Evolutionary conservation across 495 filamentous ascomycete genomes (phyloP).

Genomic region (Penicillium canariense): DNA sequence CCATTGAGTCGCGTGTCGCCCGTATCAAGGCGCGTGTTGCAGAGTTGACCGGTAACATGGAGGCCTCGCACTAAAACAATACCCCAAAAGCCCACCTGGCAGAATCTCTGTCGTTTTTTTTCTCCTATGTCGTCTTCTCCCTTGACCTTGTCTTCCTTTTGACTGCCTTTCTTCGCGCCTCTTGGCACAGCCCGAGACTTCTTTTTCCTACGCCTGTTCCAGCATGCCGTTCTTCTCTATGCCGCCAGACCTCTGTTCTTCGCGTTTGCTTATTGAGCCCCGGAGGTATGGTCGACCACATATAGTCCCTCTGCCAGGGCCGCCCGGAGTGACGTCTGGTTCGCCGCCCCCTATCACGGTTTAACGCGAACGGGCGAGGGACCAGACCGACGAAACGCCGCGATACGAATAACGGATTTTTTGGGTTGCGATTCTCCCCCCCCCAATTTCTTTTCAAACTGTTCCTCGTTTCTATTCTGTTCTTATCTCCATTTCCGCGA

Average conservation of each 20-base stretch:
- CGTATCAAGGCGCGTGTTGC: conserved; percentile 97
- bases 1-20: conserved; percentile 92
- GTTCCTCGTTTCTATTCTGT: background rate
- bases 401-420: conserved; percentile 23
- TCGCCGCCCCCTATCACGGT: background rate
- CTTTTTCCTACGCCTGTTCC: background rate
- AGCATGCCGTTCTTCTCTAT: conserved; percentile 6
- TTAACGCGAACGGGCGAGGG: background rate
- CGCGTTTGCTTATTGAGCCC: conserved; percentile 18
- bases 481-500: background rate
- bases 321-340: background rate
- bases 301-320: conserved; percentile 1
- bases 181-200: background rate
- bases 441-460: background rate
- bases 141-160: background rate
- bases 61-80: conserved; percentile 35
- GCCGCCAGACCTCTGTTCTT: conserved; percentile 16
- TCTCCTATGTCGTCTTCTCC: conserved; percentile 15
- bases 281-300: background rate
- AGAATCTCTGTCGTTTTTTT: conserved; percentile 7
- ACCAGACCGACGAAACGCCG: conserved; percentile 17
- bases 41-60: conserved; percentile 84
- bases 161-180: background rate
- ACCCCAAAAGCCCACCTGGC: background rate
- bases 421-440: conserved; percentile 10